Evolutionary conservation across 225 moss, liverwort and hornwort species (phyloP).

Genomic region (Antitrichia curtipendula): DNA sequence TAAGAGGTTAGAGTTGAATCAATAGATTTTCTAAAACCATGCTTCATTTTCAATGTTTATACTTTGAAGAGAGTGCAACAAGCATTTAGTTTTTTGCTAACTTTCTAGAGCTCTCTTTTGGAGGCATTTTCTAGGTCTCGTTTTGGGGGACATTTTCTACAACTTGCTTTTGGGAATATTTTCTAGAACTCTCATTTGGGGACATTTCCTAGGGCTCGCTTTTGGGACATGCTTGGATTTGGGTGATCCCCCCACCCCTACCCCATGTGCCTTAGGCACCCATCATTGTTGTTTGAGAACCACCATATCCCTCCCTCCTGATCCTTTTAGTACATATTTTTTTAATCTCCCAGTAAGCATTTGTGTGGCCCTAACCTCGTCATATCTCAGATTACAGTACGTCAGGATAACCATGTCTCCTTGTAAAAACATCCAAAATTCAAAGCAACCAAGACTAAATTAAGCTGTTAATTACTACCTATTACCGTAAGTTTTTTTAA

Average conservation of each 20-base stretch:
- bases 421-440: background rate
- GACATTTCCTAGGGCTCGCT: rapidly evolving
- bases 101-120: rapidly evolving
- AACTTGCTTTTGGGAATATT: background rate
- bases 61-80: background rate
- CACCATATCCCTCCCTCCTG: background rate
- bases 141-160: background rate
- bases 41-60: background rate
- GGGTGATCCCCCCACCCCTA: background rate
- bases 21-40: rapidly evolving
- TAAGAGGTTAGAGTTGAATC: background rate
- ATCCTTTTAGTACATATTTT: background rate
- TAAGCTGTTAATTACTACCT: no score
- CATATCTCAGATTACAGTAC: background rate
- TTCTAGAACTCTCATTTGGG: rapidly evolving
- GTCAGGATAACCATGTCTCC: background rate
- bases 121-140: rapidly evolving
- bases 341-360: background rate
- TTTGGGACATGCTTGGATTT: background rate
- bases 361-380: background rate
- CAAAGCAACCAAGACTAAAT: background rate
- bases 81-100: background rate
- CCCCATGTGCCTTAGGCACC: background rate
- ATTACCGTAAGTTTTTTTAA: no score
- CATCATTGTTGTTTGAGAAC: background rate